Conservation (phyloP, 129 eudicot genomes). For the Chrysanthemum makinoi region DNA sequence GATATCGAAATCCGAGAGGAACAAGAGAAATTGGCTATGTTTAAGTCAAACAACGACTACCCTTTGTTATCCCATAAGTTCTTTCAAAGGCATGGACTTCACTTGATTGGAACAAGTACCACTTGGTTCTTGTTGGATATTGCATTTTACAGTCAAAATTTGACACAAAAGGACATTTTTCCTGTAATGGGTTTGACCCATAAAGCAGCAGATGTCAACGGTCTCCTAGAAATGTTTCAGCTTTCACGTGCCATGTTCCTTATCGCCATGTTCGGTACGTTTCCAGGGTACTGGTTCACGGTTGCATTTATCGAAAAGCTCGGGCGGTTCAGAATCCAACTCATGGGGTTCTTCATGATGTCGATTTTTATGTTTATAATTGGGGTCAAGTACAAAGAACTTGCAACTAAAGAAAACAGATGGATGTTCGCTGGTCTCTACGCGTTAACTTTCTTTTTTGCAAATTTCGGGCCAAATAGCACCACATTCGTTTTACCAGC, state of each 20-base stretch:
- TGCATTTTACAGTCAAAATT: conserved; percentile 61
- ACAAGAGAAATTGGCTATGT: conserved; percentile 39
- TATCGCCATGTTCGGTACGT: conserved; percentile 53
- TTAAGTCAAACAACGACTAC: conserved; percentile 47
- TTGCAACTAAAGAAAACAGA: conserved; percentile 31
- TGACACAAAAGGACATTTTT: conserved; percentile 60
- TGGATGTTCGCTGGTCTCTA: conserved; percentile 44
- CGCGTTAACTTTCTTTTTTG: conserved; percentile 60
- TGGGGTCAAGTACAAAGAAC: conserved; percentile 39
- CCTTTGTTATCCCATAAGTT: conserved; percentile 39
- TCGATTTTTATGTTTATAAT: conserved; percentile 56
- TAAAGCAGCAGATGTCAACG: conserved; percentile 30
- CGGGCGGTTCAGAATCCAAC: conserved; percentile 53
- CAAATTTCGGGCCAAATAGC: conserved; percentile 65
- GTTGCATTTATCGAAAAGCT: conserved; percentile 55
- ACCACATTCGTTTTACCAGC: conserved; percentile 67
- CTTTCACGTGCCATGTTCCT: conserved; percentile 57
- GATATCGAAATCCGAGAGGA: conserved; percentile 50
- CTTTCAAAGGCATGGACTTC: conserved; percentile 47
- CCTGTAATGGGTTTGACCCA: conserved; percentile 46
- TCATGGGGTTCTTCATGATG: conserved; percentile 65
- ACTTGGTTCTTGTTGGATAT: conserved; percentile 65
- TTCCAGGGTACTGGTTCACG: conserved; percentile 75
- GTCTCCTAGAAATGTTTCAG: conserved; percentile 51
- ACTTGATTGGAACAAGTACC: conserved; percentile 47